Evolutionary conservation across 225 moss, liverwort and hornwort genomes (phyloP), one percentile per base, ranked within the genome.

Genomic region (Thuidium tamariscinum): DNA sequence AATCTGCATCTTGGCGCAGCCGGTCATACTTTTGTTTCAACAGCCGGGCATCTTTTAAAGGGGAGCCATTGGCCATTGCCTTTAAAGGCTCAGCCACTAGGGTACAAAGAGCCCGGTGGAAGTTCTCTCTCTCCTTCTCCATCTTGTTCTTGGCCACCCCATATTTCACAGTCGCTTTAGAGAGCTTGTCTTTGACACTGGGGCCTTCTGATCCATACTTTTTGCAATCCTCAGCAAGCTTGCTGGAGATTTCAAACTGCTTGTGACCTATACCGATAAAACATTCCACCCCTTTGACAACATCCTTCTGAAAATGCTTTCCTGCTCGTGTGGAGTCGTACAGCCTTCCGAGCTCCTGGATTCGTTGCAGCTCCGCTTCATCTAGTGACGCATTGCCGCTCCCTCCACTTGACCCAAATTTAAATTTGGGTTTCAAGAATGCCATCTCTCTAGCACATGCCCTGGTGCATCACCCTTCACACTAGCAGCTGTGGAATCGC

Each of bases 271-370:
- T 56, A 34, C n/a, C 65, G 27, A 95, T 60, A 25, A 93, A 84
- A 6, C 81, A 82, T 78, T 96, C 94, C 3, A 96, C 88, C 27
- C 94, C 97, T 76, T 96, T 93, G 7, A 94, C 94, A 61, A 96
- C 88, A 13, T 96, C 95, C 37, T 96, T 94, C 86, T 97, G 94
- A 67, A 94, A 97, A 55, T 95, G 94, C 89, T 97, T 96, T 60
- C 86, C 96, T 87, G 94, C 96, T 71, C 94, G 90, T 27, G 95
- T 97, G 74, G 97, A 95, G 34, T 59, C 94, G 86, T 95, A 95
- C 10, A 97, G 86, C 61, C 94, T 87, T 73, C 91, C 91, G 42
- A 97, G 91, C 85, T 96, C 94, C 68, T 93, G 93, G 62, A 95
- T 92, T 49, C 96, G 89, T 82, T 94, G 92, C 57, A 94, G 93